Evolutionary conservation across 805 yeast species (phyloP), one percentile per base, ranked within the genome.

Genomic region (Ogataea wickerhamii): DNA sequence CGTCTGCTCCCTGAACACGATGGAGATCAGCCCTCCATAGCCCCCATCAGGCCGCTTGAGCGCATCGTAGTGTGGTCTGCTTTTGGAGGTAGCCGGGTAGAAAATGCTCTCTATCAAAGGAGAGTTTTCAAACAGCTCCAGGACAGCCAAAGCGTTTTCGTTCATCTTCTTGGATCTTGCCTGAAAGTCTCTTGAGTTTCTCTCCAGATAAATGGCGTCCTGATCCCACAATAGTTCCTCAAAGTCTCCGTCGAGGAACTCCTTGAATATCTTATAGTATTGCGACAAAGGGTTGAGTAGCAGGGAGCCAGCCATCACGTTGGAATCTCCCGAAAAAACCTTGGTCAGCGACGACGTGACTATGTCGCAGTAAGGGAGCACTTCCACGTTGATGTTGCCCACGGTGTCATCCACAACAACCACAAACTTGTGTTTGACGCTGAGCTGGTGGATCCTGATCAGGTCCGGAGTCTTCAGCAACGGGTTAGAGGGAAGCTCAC

Each of bases 401-500:
- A 89, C 84, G 1, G 98, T 93, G 56, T 93, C 98, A 63, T 93
- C 98, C 27, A 93, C 82, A 13, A 86, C 85, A 23, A 93, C 78
- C 12, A 80, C 80, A 62, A 93, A 93, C 2, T 74, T 71, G 63
- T 73, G 85, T 49, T 80, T 68, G 43, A 76, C 76, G 3, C 95
- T 79, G 38, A 93, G 69, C 38, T 70, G 56, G 39, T 82, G 73
- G 41, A 88, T 74, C 49, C 79, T 74, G 28, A 58, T 58, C 53
- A 93, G 65, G 57, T 94, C 77, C 1, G 96, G 95, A 31, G 95
- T 83, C 54, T 79, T 83, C 45, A 94, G 67, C 43, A 89, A 66
- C n/a, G 98, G 98, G 60, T 89, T 89, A 0, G 96, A 83, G 1
- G 99, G 98, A 44, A 95, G 82, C 61, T 93, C 98, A 58, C 96